These are phyloP conservation scores for Trametes cinnabarina DNA, from an alignment of 768 basidiomycete genomes.

Conservation along the genomic window DNA sequence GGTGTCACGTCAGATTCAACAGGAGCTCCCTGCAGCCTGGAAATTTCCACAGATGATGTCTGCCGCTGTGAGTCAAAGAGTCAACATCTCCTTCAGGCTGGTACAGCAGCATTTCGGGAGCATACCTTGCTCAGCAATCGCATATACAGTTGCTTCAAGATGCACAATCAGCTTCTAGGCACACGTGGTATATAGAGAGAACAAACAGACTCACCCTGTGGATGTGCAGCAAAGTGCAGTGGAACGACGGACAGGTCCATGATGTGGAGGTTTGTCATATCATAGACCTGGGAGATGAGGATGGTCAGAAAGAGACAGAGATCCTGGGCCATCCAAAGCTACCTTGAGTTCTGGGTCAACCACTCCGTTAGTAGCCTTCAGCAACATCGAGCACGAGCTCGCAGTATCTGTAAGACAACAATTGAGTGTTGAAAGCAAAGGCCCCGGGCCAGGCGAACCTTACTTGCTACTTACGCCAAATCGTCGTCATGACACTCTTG, in stretches of 20 bases:
- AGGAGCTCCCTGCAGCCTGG: too few relatives aligned
- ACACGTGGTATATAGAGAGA: too few relatives aligned
- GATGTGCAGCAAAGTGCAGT: constrained; percentile 47
- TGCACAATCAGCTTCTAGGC: too few relatives aligned
- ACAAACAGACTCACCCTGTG: constrained; percentile 41
- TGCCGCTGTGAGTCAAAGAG: constrained; percentile 24
- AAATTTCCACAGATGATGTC: constrained; percentile 30
- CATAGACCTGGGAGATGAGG: constrained; percentile 47
- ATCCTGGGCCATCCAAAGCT: too few relatives aligned
- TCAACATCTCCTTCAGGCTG: background rate
- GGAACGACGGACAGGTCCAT: constrained; percentile 55
- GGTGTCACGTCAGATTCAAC: too few relatives aligned
- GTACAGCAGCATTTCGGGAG: background rate
- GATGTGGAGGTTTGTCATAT: constrained; percentile 54
- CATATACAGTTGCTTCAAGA: constrained; percentile 47
- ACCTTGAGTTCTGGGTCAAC: constrained; percentile 49
- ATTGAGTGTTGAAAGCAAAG: background rate
- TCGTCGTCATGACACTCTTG: constrained; percentile 23
- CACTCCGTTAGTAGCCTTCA: constrained; percentile 48
- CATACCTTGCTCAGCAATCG: constrained; percentile 48
- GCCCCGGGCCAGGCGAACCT: background rate
- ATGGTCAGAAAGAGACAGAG: too few relatives aligned
- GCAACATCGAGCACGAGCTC: constrained; percentile 54
- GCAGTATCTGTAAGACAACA: constrained; percentile 51
- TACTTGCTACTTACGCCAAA: constrained; percentile 23